Percentiles rank a stretch among this genome's conserved stretches.
These are phyloP conservation scores for Kewa caespitosa DNA, from an alignment of 179 eudicot species.

Conservation along the genomic window DNA sequence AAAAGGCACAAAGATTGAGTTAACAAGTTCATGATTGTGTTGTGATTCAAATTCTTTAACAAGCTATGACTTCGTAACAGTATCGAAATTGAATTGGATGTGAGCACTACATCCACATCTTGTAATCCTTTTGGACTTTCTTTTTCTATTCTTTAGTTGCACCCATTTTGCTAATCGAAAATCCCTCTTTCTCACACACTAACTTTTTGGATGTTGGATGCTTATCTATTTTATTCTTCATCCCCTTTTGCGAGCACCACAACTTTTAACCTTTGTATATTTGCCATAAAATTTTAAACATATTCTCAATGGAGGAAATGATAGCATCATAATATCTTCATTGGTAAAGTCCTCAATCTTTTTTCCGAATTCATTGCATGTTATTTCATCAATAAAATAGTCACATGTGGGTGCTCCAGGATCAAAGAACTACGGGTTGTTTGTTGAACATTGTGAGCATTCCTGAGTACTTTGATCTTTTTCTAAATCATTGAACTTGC, in stretches of 20 bases:
- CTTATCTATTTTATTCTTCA: neutral
- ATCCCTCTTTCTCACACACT: neutral
- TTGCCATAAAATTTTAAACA: neutral
- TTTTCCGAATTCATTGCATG: neutral
- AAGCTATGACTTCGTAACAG: neutral
- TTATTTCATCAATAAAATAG: neutral
- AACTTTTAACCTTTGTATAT: neutral
- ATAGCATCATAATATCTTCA: neutral
- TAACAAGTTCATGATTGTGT: neutral
- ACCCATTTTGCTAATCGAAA: neutral
- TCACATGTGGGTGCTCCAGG: too few species aligned
- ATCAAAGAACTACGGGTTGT: too few species aligned
- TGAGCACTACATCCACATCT: neutral
- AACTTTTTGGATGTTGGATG: neutral
- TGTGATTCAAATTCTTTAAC: neutral
- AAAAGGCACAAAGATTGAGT: neutral
- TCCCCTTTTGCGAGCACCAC: neutral
- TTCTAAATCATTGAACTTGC: too few species aligned
- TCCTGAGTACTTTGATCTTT: too few species aligned
- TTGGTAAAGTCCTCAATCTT: neutral
- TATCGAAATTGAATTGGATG: neutral
- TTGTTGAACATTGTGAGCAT: too few species aligned
- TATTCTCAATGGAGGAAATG: neutral
- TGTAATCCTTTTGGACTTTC: neutral
- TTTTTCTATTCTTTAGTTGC: neutral